Base-by-base conservation (phyloP, 768 basidiomycete genomes). In the Amanita rubescens region DNA sequence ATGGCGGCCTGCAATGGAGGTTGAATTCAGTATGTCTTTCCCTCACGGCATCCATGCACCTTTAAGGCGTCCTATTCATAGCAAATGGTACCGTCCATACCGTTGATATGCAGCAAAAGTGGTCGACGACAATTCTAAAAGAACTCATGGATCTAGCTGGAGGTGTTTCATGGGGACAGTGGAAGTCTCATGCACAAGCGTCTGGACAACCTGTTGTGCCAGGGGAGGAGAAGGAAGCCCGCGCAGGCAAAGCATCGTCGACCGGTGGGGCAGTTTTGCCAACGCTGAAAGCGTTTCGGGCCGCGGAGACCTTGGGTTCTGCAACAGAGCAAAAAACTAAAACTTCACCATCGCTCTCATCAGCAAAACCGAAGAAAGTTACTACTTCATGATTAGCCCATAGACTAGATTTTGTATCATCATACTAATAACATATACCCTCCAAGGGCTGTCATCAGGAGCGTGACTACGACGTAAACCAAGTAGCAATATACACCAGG, bases 111-210 rank as follows among this genome's bases (percentile, higher is more conserved):
- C 68, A 80, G n/a, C 69, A 76, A 24, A 89, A 88, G 65, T 81
- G 78, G 79, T 88, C 86, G 11, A 78, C 81, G 0, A 66, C 75
- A 10, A 90, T 90, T 24, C 67, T 83, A 25, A 73, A 78, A 57
- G 84, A 90, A 57, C 71, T 90, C 20, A 85, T 90, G 84, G 79
- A 85, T 42, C 54, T 74, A 2, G 81, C 80, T 3, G 86, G 84
- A 0, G 81, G 79, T 7, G 69, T 76, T 9, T 65, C 74, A 1
- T 89, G 86, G 85, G 67, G 71, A 51, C 65, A 71, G 52, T 79
- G 79, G 73, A 81, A 79, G 61, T 62, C 66, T 2, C 72, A 75
- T n/a, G 71, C 75, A 8, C 61, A 58, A 41, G 70, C 69, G 32
- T 69, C 74, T 6, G 81, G 81, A 2, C 67, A 70, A 14, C 79